phyloP scores from a whole-genome alignment of 2,329 filamentous ascomycete species.

The Botrytis cinerea region DNA sequence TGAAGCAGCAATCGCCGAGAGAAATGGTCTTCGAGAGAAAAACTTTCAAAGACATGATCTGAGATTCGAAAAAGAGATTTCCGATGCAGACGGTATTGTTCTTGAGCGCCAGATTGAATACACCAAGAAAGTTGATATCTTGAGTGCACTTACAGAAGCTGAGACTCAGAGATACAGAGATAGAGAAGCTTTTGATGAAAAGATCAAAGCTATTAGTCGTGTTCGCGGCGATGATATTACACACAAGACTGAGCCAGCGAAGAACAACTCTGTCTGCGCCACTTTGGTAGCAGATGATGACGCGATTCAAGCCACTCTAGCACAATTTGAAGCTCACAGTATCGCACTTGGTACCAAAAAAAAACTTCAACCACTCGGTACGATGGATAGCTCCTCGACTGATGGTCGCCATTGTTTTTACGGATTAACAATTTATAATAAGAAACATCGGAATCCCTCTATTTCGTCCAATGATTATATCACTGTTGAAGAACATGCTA shows the following conservation, averaged over 20 bases:
- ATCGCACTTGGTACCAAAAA: background rate
- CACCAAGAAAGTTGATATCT: background rate
- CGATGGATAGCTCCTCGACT: background rate
- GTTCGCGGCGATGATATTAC: background rate
- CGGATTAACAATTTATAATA: background rate
- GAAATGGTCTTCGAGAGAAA: background rate
- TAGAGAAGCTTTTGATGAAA: background rate
- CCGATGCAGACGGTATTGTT: background rate
- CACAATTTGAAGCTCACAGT: background rate
- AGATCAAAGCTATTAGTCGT: background rate
- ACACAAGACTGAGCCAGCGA: background rate
- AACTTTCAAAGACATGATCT: background rate
- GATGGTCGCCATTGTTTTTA: background rate
- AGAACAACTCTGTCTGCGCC: background rate
- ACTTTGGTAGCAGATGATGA: background rate
- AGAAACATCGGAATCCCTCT: background rate
- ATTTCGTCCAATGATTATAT: background rate
- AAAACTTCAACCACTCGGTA: background rate
- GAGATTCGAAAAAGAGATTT: background rate
- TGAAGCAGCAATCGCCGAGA: background rate
- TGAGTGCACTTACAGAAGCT: background rate
- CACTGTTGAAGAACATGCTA: background rate
- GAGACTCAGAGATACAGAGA: background rate
- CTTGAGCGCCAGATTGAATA: background rate
- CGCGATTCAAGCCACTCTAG: background rate